Evolutionary conservation across 371 early-diverging fungal genomes (phyloP), one percentile per base, ranked within the genome.

Genomic region (Syncephalis fuscata): DNA sequence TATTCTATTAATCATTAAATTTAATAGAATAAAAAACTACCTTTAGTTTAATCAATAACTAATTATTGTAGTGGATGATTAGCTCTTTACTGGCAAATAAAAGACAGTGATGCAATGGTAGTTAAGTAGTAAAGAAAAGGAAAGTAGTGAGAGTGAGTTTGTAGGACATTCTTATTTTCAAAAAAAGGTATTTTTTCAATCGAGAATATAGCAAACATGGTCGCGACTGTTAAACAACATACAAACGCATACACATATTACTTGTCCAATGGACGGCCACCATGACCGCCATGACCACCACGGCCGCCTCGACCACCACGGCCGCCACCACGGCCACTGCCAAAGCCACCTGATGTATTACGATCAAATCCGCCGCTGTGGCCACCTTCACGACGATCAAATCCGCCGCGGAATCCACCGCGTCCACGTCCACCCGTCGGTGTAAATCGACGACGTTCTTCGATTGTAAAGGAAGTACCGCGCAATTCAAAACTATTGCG

Each of bases 381-480:
- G 41, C 51, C 45, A 41, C 20, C 16, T 1, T 55, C 51, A 21
- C 50, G 62, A 45, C 45, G 45, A 15, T 21, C 41, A 15, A 16
- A 16, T 19, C 41, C 19, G 8, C 53, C 50, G 39, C 50, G 50
- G 38, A 44, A 48, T 24, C 46, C 45, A 39, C 52, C 56, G 11
- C 49, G 50, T 25, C 48, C 51, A 42, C 41, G 49, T 16, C 48
- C 52, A 27, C 20, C 41, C 7, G 38, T 20, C 24, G 48, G 44
- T 45, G 49, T 47, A 21, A 51, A 51, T 44, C 41, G 52, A 27
- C 64, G 70, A 40, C 67, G 70, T 56, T 64, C 64, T 54, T 70
- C 70, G 5, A 63, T 60, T 32, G 49, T 21, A 17, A 77, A 68
- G 23, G 43, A 48, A 48, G 66, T 62, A 36, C 68, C 71, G 19